A percentile compares a stretch with the other conserved stretches of the same genome.
Conservation (phyloP, 495 filamentous ascomycete genomes). For the Xeromyces bisporus region DNA sequence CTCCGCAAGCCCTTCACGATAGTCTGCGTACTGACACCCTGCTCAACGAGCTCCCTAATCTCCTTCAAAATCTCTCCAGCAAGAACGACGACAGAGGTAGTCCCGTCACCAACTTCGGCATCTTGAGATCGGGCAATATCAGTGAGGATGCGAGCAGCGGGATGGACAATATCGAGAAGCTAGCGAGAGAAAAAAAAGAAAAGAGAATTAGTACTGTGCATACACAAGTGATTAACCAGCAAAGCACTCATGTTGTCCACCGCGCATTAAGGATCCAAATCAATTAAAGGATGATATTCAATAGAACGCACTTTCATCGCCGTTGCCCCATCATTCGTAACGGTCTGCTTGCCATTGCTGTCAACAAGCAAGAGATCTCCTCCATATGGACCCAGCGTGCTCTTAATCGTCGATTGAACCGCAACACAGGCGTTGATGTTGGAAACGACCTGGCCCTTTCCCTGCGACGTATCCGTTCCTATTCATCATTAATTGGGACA, state of each 20-base stretch:
- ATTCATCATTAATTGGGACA: constrained; percentile 5
- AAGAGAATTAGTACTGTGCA: constrained; percentile 5
- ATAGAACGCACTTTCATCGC: constrained; percentile 73
- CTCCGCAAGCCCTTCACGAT: constrained; percentile 92
- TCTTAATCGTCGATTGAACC: constrained; percentile 90
- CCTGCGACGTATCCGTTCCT: constrained; percentile 96
- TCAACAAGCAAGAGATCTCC: constrained; percentile 93
- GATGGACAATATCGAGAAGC: constrained; percentile 97
- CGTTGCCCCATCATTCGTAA: constrained; percentile 97
- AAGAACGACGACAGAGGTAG: constrained; percentile 88
- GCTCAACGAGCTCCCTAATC: constrained; percentile 84
- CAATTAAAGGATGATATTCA: too few species aligned
- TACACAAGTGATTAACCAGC: not conserved
- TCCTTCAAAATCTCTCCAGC: constrained; percentile 96
- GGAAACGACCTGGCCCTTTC: constrained; percentile 90
- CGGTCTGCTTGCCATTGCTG: constrained; percentile 85
- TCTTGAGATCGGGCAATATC: constrained; percentile 98
- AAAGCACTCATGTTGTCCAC: not conserved
- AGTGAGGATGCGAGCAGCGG: constrained; percentile 91
- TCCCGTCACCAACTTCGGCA: constrained; percentile 95
- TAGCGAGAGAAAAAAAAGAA: constrained; percentile 17
- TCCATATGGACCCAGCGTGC: constrained; percentile 92
- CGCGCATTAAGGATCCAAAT: too few species aligned
- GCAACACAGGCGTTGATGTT: constrained; percentile 98
- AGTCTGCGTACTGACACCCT: constrained; percentile 90